Evolutionary conservation across 148 eudicot species (phyloP).

Genomic region (Rhododendron simsii): DNA sequence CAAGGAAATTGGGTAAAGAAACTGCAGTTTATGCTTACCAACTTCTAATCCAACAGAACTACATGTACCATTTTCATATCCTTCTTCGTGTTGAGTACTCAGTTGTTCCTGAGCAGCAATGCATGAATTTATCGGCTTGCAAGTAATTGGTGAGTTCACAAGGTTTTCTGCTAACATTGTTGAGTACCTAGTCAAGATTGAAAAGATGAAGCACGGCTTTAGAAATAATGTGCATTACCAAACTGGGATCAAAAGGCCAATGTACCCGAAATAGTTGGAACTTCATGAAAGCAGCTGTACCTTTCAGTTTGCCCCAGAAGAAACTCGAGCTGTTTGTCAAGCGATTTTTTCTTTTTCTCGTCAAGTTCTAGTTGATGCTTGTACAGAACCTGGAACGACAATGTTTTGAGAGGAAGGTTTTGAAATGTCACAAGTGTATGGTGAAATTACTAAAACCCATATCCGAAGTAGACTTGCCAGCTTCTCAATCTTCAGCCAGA

Average conservation of each 20-base stretch:
- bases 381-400: constrained; percentile 65
- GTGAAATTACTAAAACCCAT: not conserved
- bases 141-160: constrained; percentile 43
- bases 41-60: constrained; percentile 32
- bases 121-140: constrained; percentile 27
- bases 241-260: not conserved
- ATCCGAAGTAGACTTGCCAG: constrained; percentile 56
- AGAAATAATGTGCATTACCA: not conserved
- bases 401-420: constrained; percentile 6
- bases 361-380: constrained; percentile 91
- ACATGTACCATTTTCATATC: constrained; percentile 28
- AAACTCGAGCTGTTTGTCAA: constrained; percentile 95
- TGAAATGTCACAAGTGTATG: not conserved
- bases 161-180: constrained; percentile 99
- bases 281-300: constrained; percentile 26
- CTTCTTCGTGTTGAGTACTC: constrained; percentile 32
- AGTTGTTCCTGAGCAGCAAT: constrained; percentile 22
- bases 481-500: constrained; percentile 98
- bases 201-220: not conserved
- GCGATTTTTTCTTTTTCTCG: constrained; percentile 86
- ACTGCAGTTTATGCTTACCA: constrained; percentile 42
- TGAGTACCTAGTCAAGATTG: constrained; percentile 65
- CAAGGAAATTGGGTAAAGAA: constrained; percentile 1
- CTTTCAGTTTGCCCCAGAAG: constrained; percentile 98
- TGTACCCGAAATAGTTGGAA: not conserved